These are phyloP conservation scores for Tetraselmis striata DNA, from an alignment of 139 green algal genomes.

Conservation along the genomic window DNA sequence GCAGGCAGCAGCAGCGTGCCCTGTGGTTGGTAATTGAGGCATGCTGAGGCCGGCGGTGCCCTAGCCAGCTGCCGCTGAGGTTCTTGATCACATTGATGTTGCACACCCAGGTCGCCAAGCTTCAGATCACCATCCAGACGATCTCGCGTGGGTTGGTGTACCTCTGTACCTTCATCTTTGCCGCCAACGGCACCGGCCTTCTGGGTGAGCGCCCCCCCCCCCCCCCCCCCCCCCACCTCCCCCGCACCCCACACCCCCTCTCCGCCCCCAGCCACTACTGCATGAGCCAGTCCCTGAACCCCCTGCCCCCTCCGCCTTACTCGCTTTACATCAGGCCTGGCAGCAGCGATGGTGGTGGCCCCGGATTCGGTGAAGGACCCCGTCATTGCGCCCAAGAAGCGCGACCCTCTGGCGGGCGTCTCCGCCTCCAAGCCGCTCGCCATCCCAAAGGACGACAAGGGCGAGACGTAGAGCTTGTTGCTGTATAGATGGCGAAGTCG, in stretches of 20 bases:
- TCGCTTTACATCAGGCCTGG: not conserved
- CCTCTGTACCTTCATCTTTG: not conserved
- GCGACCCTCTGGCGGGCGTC: not conserved
- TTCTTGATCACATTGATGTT: not conserved
- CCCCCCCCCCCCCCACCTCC: no score
- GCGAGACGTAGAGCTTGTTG: no score
- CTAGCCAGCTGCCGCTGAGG: not conserved
- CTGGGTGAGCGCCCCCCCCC: not conserved
- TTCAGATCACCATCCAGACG: not conserved
- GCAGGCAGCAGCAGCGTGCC: no score
- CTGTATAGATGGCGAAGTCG: no score
- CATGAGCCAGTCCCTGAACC: no score
- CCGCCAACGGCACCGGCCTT: not conserved
- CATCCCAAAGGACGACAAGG: not conserved
- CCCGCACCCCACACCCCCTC: no score
- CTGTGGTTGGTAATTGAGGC: no score
- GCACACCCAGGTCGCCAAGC: not conserved
- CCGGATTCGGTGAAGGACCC: not conserved
- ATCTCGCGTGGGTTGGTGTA: not conserved
- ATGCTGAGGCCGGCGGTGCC: no score
- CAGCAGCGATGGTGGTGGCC: not conserved
- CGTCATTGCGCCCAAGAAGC: not conserved
- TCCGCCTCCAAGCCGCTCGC: not conserved
- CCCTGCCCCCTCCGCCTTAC: no score
- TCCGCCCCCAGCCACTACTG: no score